A percentile compares a stretch with the other conserved stretches of the same genome.
phyloP scores from a whole-genome alignment of 1,284 basidiomycete genomes.

The Pyrrhoderma lamaoense region DNA sequence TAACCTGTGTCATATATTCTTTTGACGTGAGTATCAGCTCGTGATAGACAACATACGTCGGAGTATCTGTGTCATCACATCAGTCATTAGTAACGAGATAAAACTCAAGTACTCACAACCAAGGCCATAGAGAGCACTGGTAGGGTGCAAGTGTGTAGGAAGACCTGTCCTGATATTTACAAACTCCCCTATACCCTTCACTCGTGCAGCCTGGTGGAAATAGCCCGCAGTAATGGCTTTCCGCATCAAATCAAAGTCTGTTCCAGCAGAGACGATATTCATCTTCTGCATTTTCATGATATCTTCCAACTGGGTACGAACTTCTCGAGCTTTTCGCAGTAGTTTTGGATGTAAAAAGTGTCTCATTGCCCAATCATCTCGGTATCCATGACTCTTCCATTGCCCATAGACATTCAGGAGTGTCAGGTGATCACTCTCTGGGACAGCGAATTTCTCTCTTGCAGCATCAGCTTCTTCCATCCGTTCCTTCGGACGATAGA shows the following conservation, averaged over 20 bases:
- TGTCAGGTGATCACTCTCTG: conserved; percentile 96
- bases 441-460: conserved; percentile 96
- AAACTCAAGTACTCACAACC: conserved; percentile 60
- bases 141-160: conserved; percentile 91
- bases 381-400: conserved; percentile 92
- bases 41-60: conserved; percentile 95
- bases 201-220: conserved; percentile 97
- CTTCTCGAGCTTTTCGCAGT: conserved; percentile 91
- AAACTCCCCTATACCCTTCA: conserved; percentile 98
- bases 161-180: conserved; percentile 95
- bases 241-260: conserved; percentile 91
- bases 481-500: conserved; percentile 91
- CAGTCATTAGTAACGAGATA: conserved; percentile 20
- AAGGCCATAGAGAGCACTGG: conserved; percentile 91
- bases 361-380: conserved; percentile 89
- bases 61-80: conserved; percentile 58
- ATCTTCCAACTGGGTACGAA: conserved; percentile 93
- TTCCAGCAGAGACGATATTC: conserved; percentile 82
- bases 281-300: conserved; percentile 99
- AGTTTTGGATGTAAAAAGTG: conserved; percentile 98
- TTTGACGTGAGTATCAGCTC: conserved; percentile 92
- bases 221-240: conserved; percentile 98
- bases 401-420: conserved; percentile 95
- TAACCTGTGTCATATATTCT: conserved; percentile 97
- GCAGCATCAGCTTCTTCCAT: conserved; percentile 96